Conservation (phyloP, 495 filamentous ascomycete species). For the Xylaria bambusicola region DNA sequence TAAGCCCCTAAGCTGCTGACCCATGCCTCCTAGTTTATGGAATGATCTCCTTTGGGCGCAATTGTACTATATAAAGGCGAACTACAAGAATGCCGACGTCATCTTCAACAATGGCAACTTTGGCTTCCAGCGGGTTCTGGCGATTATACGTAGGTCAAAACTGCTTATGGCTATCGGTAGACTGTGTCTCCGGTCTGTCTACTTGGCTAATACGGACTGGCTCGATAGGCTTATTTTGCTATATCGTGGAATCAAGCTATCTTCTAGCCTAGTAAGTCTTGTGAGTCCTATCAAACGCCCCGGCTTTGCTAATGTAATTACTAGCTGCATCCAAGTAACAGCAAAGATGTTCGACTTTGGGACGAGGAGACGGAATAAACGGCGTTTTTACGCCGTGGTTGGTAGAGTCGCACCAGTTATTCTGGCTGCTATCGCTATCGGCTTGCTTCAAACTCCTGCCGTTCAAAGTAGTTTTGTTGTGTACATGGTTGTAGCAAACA, state of each 20-base stretch:
- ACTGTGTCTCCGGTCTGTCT: too few species aligned
- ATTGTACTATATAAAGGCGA: constrained; percentile 20
- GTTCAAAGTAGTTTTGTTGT: constrained; percentile 16
- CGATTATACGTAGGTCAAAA: constrained; percentile 18
- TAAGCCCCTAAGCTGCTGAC: neutral
- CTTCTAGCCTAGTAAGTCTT: constrained; percentile 15
- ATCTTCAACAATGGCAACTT: constrained; percentile 26
- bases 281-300: neutral
- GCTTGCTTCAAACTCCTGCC: constrained; percentile 16
- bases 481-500: constrained; percentile 20
- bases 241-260: constrained; percentile 18
- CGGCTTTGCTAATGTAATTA: neutral
- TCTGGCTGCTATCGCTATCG: constrained; percentile 8
- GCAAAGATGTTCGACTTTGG: constrained; percentile 5
- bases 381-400: neutral
- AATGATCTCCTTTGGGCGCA: constrained; percentile 20
- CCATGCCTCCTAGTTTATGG: constrained; percentile 11
- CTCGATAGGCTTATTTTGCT: constrained; percentile 11
- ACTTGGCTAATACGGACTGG: neutral
- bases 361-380: neutral
- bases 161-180: too few species aligned
- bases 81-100: constrained; percentile 22
- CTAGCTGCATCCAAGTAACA: constrained; percentile 12
- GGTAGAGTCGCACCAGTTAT: constrained; percentile 1
- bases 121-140: constrained; percentile 20